A percentile compares a stretch with the other conserved stretches of the same genome.
phyloP scores from a whole-genome alignment of 306 rosid species.

The Fragaria ananassa region DNA sequence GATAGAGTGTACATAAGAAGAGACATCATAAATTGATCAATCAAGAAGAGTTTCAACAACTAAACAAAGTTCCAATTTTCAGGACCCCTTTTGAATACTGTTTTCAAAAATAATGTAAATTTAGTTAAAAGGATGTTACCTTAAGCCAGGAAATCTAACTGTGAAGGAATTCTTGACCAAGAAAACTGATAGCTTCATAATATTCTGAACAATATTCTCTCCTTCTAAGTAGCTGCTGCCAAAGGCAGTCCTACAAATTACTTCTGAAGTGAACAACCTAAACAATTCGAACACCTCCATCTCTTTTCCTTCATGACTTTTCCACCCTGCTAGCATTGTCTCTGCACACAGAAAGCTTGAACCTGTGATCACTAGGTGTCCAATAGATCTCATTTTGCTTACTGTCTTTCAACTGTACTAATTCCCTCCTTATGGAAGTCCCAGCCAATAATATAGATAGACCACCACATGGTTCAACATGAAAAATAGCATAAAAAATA shows the following conservation, averaged over 20 bases:
- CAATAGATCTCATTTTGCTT: background rate
- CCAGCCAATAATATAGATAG: background rate
- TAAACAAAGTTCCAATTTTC: background rate
- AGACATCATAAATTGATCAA: background rate
- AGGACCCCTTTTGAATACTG: background rate
- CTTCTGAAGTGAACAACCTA: constrained; percentile 26
- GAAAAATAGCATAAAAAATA: background rate
- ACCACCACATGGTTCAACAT: background rate
- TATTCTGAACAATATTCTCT: constrained; percentile 17
- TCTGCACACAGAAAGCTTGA: constrained; percentile 13
- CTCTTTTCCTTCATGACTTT: constrained; percentile 21
- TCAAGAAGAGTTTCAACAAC: background rate
- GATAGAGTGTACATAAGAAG: background rate
- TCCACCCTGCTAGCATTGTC: constrained; percentile 24
- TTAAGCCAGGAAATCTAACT: constrained; percentile 17
- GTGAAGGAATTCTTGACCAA: constrained; percentile 1
- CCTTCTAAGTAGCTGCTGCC: constrained; percentile 30
- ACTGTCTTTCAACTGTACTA: background rate
- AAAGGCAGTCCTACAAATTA: constrained; percentile 27
- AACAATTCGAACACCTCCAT: constrained; percentile 27
- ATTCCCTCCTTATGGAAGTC: background rate
- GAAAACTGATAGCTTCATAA: constrained; percentile 10
- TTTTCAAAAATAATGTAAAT: background rate
- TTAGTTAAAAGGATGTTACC: background rate
- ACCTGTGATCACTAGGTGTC: background rate